These are phyloP conservation scores for Xylaria arbuscula DNA, from an alignment of 2,329 filamentous ascomycete genomes.

Conservation along the genomic window DNA sequence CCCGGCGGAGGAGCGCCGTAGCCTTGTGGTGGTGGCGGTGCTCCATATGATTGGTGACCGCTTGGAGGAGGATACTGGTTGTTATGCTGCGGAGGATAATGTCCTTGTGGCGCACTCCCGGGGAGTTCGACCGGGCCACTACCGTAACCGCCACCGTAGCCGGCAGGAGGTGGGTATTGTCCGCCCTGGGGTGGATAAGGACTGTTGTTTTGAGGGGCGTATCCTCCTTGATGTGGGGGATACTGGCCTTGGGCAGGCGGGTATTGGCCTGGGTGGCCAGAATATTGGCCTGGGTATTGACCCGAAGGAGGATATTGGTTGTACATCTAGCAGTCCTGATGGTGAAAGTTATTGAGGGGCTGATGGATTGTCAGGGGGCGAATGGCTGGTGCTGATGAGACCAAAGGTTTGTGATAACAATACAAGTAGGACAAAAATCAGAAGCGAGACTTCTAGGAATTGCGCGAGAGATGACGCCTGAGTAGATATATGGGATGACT, in stretches of 20 bases:
- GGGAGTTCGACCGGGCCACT: slow-evolving; percentile 41
- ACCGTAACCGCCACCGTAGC: slow-evolving; percentile 45
- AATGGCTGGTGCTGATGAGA: not conserved
- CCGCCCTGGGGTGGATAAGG: slow-evolving; percentile 46
- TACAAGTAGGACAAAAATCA: slow-evolving; percentile 2
- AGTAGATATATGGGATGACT: slow-evolving; percentile 6
- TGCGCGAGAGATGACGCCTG: slow-evolving; percentile 3
- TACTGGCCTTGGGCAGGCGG: slow-evolving; percentile 46
- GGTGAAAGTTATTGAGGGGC: not conserved
- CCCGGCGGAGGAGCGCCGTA: slow-evolving; percentile 48
- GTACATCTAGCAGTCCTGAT: slow-evolving; percentile 32
- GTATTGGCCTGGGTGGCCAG: slow-evolving; percentile 45
- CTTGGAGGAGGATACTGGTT: slow-evolving; percentile 47
- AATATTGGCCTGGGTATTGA: slow-evolving; percentile 33
- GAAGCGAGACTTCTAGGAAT: slow-evolving; percentile 13
- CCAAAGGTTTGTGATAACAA: not conserved
- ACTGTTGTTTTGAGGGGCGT: slow-evolving; percentile 44
- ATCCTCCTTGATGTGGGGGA: slow-evolving; percentile 45
- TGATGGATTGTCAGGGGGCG: not conserved
- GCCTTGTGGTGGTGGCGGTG: slow-evolving; percentile 47
- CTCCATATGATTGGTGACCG: slow-evolving; percentile 48
- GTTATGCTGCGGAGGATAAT: slow-evolving; percentile 43
- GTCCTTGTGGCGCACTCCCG: slow-evolving; percentile 47
- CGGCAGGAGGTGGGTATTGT: slow-evolving; percentile 51
- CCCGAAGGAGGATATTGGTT: slow-evolving; percentile 45